Evolutionary conservation across 176 grass and related monocot genomes (phyloP), one percentile per base, ranked within the genome.

Genomic region (Canna indica): DNA sequence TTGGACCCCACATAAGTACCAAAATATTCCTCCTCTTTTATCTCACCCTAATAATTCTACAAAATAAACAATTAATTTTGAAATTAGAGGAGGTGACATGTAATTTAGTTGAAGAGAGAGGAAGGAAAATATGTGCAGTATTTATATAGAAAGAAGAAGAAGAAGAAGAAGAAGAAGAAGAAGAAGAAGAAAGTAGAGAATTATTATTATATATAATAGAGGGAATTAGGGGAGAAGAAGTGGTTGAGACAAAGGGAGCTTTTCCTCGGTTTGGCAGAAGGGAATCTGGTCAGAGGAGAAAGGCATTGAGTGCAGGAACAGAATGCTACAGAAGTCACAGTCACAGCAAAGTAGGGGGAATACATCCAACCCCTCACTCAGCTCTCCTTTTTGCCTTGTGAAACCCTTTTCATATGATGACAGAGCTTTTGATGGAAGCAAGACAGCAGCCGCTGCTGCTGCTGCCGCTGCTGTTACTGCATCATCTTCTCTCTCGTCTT

Each of bases 211-310:
- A 29, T 11, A 44, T 48, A 29, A 28, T 14, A 29, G 29, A 29
- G 14, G 27, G 8, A 61, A 26, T 2, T 0, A 24, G 11, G 26
- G 28, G 27, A 17, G 10, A 25, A 31, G 13, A 47, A 30, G 39
- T 48, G 46, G 15, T 47, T 17, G 11, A 34, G 69, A 71, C 69
- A 71, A 71, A 71, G 17, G 42, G 47, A 4, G 38, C 46, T 71
- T n/a, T 71, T 71, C 68, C 69, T 71, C 47, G 69, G 69, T 53
- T 71, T 54, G 69, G 69, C 69, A 71, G 69, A 71, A 54, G 54
- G 69, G 69, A 71, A 71, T 71, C 69, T 71, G 34, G 20, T 66
- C 63, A 66, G 63, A 39, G 34, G 63, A 17, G 69, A 71, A 52
- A 54, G 47, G 30, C 47, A 34, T 52, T 34, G 29, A 34, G 47